Base-by-base conservation (phyloP, 371 early-diverging fungal genomes). In the Conidiobolus coronatus region DNA sequence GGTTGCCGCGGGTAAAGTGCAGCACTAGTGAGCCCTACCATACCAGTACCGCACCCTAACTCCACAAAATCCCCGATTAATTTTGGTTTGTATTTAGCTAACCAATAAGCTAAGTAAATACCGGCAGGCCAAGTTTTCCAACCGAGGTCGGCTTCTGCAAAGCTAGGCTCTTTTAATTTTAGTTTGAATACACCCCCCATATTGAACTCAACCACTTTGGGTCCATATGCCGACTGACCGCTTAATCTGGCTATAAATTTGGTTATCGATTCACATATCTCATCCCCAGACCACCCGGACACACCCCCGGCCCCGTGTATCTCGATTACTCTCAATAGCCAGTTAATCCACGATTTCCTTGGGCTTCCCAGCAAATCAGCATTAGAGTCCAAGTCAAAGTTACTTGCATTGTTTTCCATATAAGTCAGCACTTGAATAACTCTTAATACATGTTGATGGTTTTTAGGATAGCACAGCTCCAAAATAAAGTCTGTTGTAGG, bases 61-160 rank as follows among this genome's bases (percentile, higher is more conserved):
- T 45, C 45, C 36, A 45, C 14, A 14, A n/a, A n/a, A 5, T 20
- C 13, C 43, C 23, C 5, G 13, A 34, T 45, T 42, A 7, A 34
- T n/a, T 39, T 7, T 39, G 8, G 12, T 14, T 13, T 11, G 3
- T 45, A 45, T 35, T 20, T 34, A 12, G 45, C 45, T n/a, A n/a
- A n/a, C n/a, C n/a, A n/a, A n/a, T n/a, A n/a, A n/a, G n/a, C n/a
- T 35, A 45, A 20, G 14, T 33, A 35, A 45, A 24, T 24, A 12
- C 45, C 45, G 14, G 45, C 45, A 9, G 45, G 45, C 45, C 45
- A 45, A 5, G 45, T 45, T 19, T 45, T 12, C 45, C 45, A 45
- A 15, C 45, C 45, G 7, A 45, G 36, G 18, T 45, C 45, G 13
- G 45, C 24, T 13, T 45, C 36, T 13, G 7, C 36, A 19, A 15